Conservation (phyloP, 345 rosid species). For the Iberis pinnata region DNA sequence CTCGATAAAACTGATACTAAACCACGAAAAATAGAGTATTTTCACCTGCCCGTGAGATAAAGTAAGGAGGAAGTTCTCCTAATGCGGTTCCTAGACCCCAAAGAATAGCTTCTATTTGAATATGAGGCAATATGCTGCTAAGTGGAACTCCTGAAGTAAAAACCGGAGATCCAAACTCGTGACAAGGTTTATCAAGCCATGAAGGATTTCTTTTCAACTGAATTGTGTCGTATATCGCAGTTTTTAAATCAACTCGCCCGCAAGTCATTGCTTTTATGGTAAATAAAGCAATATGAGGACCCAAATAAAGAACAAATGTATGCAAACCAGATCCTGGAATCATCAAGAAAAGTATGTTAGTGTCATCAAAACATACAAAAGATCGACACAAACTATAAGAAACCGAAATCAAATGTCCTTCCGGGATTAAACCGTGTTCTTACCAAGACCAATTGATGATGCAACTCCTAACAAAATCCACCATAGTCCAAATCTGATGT, state of each 20-base stretch:
- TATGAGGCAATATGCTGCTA: constrained; percentile 78
- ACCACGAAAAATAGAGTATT: background rate
- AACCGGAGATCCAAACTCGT: constrained; percentile 69
- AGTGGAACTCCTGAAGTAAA: constrained; percentile 67
- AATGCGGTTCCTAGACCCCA: constrained; percentile 98
- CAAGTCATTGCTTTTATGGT: constrained; percentile 87
- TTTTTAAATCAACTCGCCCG: constrained; percentile 84
- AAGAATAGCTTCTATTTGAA: constrained; percentile 74
- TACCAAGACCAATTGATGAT: constrained; percentile 97
- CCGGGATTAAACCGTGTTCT: constrained; percentile 17
- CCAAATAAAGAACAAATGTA: constrained; percentile 93
- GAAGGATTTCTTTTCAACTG: constrained; percentile 74
- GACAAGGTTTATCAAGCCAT: constrained; percentile 84
- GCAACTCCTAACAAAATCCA: constrained; percentile 91
- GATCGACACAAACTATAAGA: background rate
- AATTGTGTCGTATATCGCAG: constrained; percentile 82
- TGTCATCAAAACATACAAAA: too few relatives aligned
- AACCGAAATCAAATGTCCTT: background rate
- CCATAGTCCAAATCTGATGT: constrained; percentile 70
- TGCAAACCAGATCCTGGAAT: constrained; percentile 89
- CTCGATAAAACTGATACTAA: background rate
- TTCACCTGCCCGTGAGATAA: constrained; percentile 89
- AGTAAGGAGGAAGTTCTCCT: constrained; percentile 98
- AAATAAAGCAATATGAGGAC: constrained; percentile 88
- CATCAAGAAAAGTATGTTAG: background rate